Conservation (phyloP, 1,139 yeast genomes). For the Suhomyces terraborum region DNA sequence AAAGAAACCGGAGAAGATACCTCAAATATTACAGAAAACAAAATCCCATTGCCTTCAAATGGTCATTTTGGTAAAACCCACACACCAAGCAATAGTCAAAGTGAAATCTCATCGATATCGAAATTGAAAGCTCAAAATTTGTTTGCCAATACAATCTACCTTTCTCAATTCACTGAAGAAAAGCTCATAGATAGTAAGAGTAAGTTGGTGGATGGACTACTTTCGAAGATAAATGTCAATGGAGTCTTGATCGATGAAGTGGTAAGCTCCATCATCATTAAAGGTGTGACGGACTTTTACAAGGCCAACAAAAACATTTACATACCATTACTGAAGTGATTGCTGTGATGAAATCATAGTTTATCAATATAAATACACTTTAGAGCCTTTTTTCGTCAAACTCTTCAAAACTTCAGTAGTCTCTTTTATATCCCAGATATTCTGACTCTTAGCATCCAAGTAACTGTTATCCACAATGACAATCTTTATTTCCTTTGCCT, state of each 20-base stretch:
- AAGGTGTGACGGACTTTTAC: conserved; percentile 34
- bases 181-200: conserved; percentile 5
- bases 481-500: conserved; percentile 52
- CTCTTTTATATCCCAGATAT: conserved; percentile 61
- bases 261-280: conserved; percentile 17
- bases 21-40: too few species aligned
- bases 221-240: conserved; percentile 1
- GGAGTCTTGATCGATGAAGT: conserved; percentile 3
- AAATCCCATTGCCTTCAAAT: too few species aligned
- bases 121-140: conserved; percentile 8
- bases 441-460: conserved; percentile 63
- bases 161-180: conserved; percentile 26
- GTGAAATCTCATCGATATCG: background rate
- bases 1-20: conserved; percentile 1
- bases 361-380: conserved; percentile 48
- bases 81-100: too few species aligned
- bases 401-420: conserved; percentile 43
- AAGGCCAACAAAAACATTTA: conserved; percentile 33
- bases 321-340: conserved; percentile 36
- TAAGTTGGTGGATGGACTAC: background rate
- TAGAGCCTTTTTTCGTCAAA: conserved; percentile 46
- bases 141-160: conserved; percentile 29
- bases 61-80: too few species aligned
- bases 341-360: conserved; percentile 1
- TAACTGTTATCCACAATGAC: conserved; percentile 65